These are phyloP conservation scores for Mortierella alpina DNA, from an alignment of 192 early-diverging fungal genomes.

Conservation along the genomic window DNA sequence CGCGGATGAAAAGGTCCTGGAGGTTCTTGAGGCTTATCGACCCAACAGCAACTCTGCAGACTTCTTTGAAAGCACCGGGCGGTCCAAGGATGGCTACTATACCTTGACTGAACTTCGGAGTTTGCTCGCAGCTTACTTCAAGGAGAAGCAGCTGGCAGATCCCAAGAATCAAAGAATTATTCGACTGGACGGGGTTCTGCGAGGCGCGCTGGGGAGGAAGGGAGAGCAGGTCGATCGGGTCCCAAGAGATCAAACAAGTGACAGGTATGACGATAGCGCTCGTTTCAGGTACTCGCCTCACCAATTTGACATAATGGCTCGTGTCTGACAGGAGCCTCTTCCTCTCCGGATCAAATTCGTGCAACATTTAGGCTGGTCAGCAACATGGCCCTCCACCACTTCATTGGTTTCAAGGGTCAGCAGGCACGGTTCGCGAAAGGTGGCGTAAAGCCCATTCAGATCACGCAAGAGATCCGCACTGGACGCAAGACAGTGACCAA, in stretches of 20 bases:
- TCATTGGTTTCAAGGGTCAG: conserved; percentile 33
- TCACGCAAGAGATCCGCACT: conserved; percentile 68
- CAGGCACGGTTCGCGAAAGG: conserved; percentile 56
- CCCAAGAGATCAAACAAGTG: conserved; percentile 28
- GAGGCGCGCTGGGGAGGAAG: conserved; percentile 23
- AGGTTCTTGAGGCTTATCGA: conserved; percentile 65
- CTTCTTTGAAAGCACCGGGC: conserved; percentile 65
- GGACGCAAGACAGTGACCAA: conserved; percentile 77
- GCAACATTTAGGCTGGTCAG: conserved; percentile 19
- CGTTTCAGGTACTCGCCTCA: background rate
- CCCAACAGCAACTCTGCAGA: conserved; percentile 58
- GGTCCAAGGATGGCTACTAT: conserved; percentile 66
- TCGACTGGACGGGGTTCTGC: conserved; percentile 21
- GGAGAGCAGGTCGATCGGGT: conserved; percentile 35
- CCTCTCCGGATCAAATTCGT: background rate
- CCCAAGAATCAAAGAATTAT: conserved; percentile 55
- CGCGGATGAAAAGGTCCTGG: conserved; percentile 25
- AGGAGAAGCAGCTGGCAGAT: conserved; percentile 69
- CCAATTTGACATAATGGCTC: background rate
- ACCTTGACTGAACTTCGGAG: conserved; percentile 66
- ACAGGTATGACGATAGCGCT: conserved; percentile 17
- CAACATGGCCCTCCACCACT: conserved; percentile 43
- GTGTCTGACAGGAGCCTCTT: background rate
- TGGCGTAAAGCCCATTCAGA: conserved; percentile 56
- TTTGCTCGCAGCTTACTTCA: conserved; percentile 73